A percentile compares a stretch with the other conserved stretches of the same genome.
Conservation (phyloP, 2,329 filamentous ascomycete genomes). For the Coniochaeta pulveracea region DNA sequence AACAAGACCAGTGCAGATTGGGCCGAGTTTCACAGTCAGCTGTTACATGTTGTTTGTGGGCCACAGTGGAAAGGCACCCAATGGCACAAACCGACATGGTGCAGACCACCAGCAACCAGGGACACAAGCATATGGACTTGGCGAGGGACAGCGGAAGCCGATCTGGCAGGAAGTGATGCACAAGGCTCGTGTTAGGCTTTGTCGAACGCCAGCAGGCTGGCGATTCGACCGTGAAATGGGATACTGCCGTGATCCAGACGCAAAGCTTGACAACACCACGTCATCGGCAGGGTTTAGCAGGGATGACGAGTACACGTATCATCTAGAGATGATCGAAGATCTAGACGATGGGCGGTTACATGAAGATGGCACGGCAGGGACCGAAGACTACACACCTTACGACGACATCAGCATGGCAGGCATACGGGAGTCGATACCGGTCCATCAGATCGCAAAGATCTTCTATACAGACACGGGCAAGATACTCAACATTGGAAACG, state of each 20-base stretch:
- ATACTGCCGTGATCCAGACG: slow-evolving; percentile 14
- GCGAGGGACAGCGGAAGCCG: slow-evolving; percentile 48
- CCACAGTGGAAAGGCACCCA: slow-evolving; percentile 32
- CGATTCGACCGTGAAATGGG: slow-evolving; percentile 29
- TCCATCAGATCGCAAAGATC: slow-evolving; percentile 65
- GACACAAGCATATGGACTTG: slow-evolving; percentile 34
- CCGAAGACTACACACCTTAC: slow-evolving; percentile 17
- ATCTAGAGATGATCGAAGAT: slow-evolving; percentile 74
- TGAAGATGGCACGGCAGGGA: slow-evolving; percentile 23
- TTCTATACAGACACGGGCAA: slow-evolving; percentile 89
- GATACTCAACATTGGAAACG: slow-evolving; percentile 64
- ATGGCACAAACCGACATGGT: not conserved
- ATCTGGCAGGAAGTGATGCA: slow-evolving; percentile 97
- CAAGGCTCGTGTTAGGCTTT: slow-evolving; percentile 75
- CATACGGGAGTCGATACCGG: slow-evolving; percentile 40
- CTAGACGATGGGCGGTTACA: slow-evolving; percentile 48
- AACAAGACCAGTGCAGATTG: slow-evolving; percentile 62
- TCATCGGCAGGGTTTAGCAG: slow-evolving; percentile 13
- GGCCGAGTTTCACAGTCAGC: slow-evolving; percentile 75
- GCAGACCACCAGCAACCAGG: slow-evolving; percentile 28
- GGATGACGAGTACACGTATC: slow-evolving; percentile 55
- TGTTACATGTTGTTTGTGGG: slow-evolving; percentile 92
- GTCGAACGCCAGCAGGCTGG: slow-evolving; percentile 51
- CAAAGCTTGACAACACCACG: not conserved
- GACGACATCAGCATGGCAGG: slow-evolving; percentile 31